phyloP scores from a whole-genome alignment of 768 basidiomycete genomes.

The Phylloporus sp. region DNA sequence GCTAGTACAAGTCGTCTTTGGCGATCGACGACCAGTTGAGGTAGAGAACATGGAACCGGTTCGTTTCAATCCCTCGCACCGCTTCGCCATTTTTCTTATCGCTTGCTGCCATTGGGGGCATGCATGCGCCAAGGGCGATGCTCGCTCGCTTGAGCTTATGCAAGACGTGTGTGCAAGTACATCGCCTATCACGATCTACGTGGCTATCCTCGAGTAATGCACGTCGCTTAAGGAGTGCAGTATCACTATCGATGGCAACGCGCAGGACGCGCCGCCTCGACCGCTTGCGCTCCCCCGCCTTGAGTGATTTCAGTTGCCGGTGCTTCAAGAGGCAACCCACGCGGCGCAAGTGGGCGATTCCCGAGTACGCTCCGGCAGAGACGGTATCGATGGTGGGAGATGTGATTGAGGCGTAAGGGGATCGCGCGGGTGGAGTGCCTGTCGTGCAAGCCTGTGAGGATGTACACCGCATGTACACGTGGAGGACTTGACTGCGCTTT shows the following conservation, averaged over 20 bases:
- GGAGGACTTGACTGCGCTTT: conserved; percentile 19
- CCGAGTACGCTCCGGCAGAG: conserved; percentile 14
- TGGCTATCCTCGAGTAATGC: conserved; percentile 17
- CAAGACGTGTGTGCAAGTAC: conserved; percentile 18
- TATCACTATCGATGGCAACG: conserved; percentile 12
- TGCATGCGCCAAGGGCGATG: conserved; percentile 14
- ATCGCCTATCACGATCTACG: conserved; percentile 20
- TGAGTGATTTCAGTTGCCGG: conserved; percentile 14
- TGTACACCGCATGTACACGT: conserved; percentile 10
- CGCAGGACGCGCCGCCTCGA: conserved; percentile 5
- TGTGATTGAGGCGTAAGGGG: conserved; percentile 20
- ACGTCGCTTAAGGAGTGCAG: conserved; percentile 19
- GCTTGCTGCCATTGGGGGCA: conserved; percentile 14
- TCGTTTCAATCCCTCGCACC: conserved; percentile 12
- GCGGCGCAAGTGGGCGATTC: conserved; percentile 18
- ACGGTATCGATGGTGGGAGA: conserved; percentile 23
- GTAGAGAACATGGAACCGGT: conserved; percentile 5
- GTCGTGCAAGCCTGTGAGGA: conserved; percentile 20
- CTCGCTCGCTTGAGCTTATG: conserved; percentile 23
- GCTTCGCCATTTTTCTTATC: conserved; percentile 16
- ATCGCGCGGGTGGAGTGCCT: conserved; percentile 13
- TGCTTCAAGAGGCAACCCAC: conserved; percentile 12
- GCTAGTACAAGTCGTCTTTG: conserved; percentile 9
- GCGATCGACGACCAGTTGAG: not conserved
- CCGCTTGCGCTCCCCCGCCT: conserved; percentile 15